Evolutionary conservation across 2,329 filamentous ascomycete genomes (phyloP).

Genomic region (Fusarium chuoi): DNA sequence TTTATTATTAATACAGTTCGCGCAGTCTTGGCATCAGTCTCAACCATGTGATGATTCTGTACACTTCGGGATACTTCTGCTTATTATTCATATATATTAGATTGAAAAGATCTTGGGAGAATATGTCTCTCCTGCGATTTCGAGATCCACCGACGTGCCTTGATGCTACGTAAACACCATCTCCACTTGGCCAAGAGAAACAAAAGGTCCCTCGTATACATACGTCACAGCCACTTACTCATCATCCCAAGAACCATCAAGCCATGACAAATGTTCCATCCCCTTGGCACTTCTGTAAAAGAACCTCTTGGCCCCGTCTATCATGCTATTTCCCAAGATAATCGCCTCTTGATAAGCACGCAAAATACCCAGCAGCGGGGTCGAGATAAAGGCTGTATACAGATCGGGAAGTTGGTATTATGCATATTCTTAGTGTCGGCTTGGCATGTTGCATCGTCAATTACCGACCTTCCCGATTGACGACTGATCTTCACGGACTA

Average conservation of each 20-base stretch:
- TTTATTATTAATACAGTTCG: too few relatives aligned
- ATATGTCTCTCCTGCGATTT: too few relatives aligned
- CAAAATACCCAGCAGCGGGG: not conserved
- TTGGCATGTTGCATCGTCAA: conserved; percentile 34
- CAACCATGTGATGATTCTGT: too few relatives aligned
- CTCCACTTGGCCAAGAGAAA: conserved; percentile 19
- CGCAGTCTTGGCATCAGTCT: too few relatives aligned
- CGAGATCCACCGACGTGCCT: too few relatives aligned
- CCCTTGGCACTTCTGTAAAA: not conserved
- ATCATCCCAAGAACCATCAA: not conserved
- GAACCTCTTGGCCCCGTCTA: not conserved
- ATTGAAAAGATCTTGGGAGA: too few relatives aligned
- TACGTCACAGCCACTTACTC: not conserved
- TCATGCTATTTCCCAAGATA: not conserved
- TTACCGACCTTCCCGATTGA: conserved; percentile 32
- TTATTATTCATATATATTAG: too few relatives aligned
- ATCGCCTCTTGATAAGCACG: not conserved
- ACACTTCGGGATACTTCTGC: too few relatives aligned
- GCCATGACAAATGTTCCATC: not conserved
- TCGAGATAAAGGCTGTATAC: conserved; percentile 9
- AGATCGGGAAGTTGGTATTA: conserved; percentile 34
- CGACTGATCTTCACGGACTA: conserved; percentile 24
- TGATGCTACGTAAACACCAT: not conserved
- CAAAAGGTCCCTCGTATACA: conserved; percentile 7
- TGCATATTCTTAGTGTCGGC: conserved; percentile 31